These are phyloP conservation scores for Fusarium compactum DNA, from an alignment of 2,329 filamentous ascomycete species.

Conservation along the genomic window DNA sequence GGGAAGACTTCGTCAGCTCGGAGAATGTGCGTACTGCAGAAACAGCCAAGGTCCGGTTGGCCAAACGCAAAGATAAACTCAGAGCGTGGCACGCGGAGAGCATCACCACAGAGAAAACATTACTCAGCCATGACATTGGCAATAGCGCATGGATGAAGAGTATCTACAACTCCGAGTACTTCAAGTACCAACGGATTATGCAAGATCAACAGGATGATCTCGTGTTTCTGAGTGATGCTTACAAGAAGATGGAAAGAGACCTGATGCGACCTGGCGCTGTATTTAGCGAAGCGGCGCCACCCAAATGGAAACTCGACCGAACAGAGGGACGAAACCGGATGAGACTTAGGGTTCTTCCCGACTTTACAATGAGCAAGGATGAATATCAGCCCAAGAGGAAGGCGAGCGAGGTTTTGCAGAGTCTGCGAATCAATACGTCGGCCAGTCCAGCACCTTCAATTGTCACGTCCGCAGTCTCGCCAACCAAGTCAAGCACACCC, in stretches of 20 bases:
- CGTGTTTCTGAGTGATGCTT: constrained; percentile 79
- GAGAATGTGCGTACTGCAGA: constrained; percentile 88
- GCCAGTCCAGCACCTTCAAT: constrained; percentile 39
- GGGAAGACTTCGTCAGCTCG: constrained; percentile 86
- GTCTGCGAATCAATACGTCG: constrained; percentile 52
- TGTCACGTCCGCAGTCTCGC: constrained; percentile 32
- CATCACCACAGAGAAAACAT: constrained; percentile 74
- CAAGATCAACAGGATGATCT: constrained; percentile 96
- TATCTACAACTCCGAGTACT: constrained; percentile 90
- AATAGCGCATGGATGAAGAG: constrained; percentile 95
- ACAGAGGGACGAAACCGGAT: constrained; percentile 97
- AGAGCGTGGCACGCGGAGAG: constrained; percentile 82
- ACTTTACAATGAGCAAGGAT: constrained; percentile 74
- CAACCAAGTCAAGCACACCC: constrained; percentile 34
- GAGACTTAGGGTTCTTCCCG: constrained; percentile 87
- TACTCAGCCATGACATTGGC: constrained; percentile 85
- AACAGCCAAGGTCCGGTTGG: constrained; percentile 75
- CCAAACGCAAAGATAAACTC: constrained; percentile 84
- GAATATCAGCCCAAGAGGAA: constrained; percentile 89
- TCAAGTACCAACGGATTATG: constrained; percentile 87
- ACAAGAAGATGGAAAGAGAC: constrained; percentile 82
- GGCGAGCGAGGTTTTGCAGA: constrained; percentile 58
- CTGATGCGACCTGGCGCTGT: constrained; percentile 84
- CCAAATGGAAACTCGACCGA: constrained; percentile 93
- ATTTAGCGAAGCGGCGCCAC: constrained; percentile 72